Percentiles rank a stretch among this genome's conserved stretches.
These are phyloP conservation scores for Scheffersomyces stipitis DNA, from an alignment of 805 yeast species.

Conservation along the genomic window DNA sequence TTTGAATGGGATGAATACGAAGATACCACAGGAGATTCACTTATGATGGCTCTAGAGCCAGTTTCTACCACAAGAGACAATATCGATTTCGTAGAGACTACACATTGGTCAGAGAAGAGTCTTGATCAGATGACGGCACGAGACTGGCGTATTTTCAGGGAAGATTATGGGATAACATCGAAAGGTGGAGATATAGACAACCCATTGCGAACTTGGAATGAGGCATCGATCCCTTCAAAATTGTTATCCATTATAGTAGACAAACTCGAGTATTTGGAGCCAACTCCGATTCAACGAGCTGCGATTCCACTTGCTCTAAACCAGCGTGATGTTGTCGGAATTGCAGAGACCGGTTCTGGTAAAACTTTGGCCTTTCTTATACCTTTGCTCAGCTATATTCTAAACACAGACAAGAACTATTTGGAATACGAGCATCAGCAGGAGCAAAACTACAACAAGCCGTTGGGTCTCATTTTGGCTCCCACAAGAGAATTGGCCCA, in stretches of 20 bases:
- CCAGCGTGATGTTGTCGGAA: constrained; percentile 71
- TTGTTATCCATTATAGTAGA: constrained; percentile 29
- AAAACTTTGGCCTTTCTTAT: constrained; percentile 82
- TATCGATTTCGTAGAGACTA: constrained; percentile 16
- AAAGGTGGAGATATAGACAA: constrained; percentile 45
- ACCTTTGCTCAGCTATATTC: constrained; percentile 63
- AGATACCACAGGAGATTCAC: constrained; percentile 53
- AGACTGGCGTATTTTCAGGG: constrained; percentile 88
- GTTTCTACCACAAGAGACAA: constrained; percentile 4
- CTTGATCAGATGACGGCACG: constrained; percentile 66
- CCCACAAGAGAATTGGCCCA: constrained; percentile 94
- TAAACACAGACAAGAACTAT: constrained; percentile 32
- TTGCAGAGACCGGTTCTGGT: constrained; percentile 98
- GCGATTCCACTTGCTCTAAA: constrained; percentile 70
- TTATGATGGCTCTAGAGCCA: constrained; percentile 38
- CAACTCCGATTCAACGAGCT: constrained; percentile 91
- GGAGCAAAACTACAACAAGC: constrained; percentile 52
- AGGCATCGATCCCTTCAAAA: constrained; percentile 47
- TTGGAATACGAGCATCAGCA: constrained; percentile 41
- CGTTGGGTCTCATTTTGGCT: constrained; percentile 78
- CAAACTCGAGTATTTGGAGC: constrained; percentile 53
- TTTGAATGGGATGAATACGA: constrained; percentile 72
- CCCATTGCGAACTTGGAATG: constrained; percentile 78
- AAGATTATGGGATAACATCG: constrained; percentile 67
- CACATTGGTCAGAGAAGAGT: constrained; percentile 71